Evolutionary conservation across 345 rosid species (phyloP), one percentile per base, ranked within the genome.

Genomic region (Eutrema japonicum): DNA sequence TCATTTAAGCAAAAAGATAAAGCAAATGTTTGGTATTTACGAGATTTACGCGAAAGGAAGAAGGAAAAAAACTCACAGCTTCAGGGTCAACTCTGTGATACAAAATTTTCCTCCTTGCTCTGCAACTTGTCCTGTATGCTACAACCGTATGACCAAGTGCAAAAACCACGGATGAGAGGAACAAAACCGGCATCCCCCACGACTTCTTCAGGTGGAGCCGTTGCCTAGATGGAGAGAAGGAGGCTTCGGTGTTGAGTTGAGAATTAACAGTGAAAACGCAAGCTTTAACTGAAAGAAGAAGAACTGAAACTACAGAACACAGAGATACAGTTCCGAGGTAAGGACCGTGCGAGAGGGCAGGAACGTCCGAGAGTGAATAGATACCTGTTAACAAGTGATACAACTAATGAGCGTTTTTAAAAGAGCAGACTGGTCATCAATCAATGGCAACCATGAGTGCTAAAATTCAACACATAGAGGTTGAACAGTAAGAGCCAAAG

Each of bases 161-260:
- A 68, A 89, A 89, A 29, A 88, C 97, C 5, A 89, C 86, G 0
- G 97, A 92, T 0, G 97, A 88, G 54, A 92, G 87, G 77, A 92
- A 92, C 66, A 92, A 78, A 74, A 92, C 97, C 10, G 97, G 96
- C 97, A 92, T 92, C 30, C 97, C 97, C 97, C 93, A 88, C 4
- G 93, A 88, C 81, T 88, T 92, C 83, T 92, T 92, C 76, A 92
- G 77, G 78, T 92, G 94, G 43, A 92, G 89, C 78, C 77, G 86
- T 75, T 84, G 87, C 78, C 89, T 89, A 13, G 97, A 80, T 6
- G 79, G 81, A 8, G 93, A 85, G 47, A 77, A 80, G 9, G 92
- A 88, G 63, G 84, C 89, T 77, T 88, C 89, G 51, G 83, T 88
- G 81, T 82, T 88, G 36, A 86, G 72, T 81, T 85, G 97, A 41